Evolutionary conservation across 352 stramenopile species (phyloP), one percentile per base, ranked within the genome.

Genomic region (Phytophthora ohioensis): DNA sequence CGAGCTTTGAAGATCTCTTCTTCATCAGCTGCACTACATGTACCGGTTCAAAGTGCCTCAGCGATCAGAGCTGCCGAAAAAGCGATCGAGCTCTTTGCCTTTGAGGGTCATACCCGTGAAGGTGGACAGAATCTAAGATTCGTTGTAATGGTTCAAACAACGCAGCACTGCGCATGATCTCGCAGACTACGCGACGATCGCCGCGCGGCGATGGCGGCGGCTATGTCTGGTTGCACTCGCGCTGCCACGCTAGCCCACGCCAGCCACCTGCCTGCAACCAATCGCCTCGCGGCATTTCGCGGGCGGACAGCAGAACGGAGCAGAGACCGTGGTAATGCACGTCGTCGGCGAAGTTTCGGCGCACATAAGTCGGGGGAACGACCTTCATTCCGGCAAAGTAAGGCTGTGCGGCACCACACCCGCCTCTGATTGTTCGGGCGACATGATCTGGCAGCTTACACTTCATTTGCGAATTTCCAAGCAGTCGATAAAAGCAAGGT

Each of bases 391-490:
- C 47, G 38, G 17, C 62, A 42, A 58, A 53, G 53, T 34, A 52
- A 54, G 54, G 48, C 48, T 67, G 47, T 39, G 64, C 41, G 56
- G 64, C 64, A 71, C 57, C 48, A 36, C 53, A 34, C 52, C 32
- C 21, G 30, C 34, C 46, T 64, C 57, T 64, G 1, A 27, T 27
- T 27, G 21, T 46, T n/a, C 10, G 15, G 41, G 21, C 41, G 13
- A 55, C 43, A 64, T 47, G 58, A 66, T 57, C 35, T 66, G 36
- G 11, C 36, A 46, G 41, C 41, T 36, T n/a, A 9, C 32, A 55
- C 27, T 51, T 68, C 65, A 72, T 63, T 72, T 53, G 30, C 35
- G 42, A 63, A 72, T 61, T 52, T 30, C n/a, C 64, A 56, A 35
- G 31, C 63, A 39, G 15, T 15, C 2, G 17, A n/a, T 11, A 9